Conservation (phyloP, 2,329 filamentous ascomycete species). For the Arthrobotrys sinensis region DNA sequence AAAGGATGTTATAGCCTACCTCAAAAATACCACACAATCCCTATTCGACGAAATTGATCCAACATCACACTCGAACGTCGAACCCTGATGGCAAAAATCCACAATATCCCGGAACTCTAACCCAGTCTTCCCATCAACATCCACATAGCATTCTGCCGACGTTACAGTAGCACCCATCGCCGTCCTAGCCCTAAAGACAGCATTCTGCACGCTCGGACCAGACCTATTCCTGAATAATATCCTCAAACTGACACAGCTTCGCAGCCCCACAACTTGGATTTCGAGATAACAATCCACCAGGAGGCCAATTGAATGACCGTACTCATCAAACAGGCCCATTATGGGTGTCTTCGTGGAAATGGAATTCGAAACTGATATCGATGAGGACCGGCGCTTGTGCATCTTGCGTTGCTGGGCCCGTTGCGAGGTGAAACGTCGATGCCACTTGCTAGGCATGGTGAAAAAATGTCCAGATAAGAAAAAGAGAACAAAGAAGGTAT, state of each 20-base stretch:
- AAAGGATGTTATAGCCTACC: slow-evolving; percentile 17
- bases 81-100: slow-evolving; percentile 41
- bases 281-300: slow-evolving; percentile 54
- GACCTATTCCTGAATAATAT: slow-evolving; percentile 56
- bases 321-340: slow-evolving; percentile 60
- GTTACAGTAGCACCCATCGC: slow-evolving; percentile 33
- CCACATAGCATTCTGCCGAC: slow-evolving; percentile 56
- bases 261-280: slow-evolving; percentile 45
- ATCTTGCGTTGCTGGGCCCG: slow-evolving; percentile 54
- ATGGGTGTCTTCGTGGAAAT: slow-evolving; percentile 20
- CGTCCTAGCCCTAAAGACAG: slow-evolving; percentile 51
- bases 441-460: slow-evolving; percentile 58
- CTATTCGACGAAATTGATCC: slow-evolving; percentile 38
- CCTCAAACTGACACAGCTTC: slow-evolving; percentile 48
- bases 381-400: slow-evolving; percentile 50
- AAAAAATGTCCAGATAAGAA: slow-evolving; percentile 52
- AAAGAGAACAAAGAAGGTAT: slow-evolving; percentile 11
- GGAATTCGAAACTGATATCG: slow-evolving; percentile 36
- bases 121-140: slow-evolving; percentile 24
- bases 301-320: slow-evolving; percentile 43
- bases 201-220: slow-evolving; percentile 28
- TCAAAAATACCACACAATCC: slow-evolving; percentile 50
- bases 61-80: slow-evolving; percentile 51
- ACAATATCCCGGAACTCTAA: slow-evolving; percentile 44
- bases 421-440: slow-evolving; percentile 59